Percentiles rank a stretch among this genome's conserved stretches.
phyloP scores from a whole-genome alignment of 2,329 filamentous ascomycete species.

The Domatiomyces catenatus region DNA sequence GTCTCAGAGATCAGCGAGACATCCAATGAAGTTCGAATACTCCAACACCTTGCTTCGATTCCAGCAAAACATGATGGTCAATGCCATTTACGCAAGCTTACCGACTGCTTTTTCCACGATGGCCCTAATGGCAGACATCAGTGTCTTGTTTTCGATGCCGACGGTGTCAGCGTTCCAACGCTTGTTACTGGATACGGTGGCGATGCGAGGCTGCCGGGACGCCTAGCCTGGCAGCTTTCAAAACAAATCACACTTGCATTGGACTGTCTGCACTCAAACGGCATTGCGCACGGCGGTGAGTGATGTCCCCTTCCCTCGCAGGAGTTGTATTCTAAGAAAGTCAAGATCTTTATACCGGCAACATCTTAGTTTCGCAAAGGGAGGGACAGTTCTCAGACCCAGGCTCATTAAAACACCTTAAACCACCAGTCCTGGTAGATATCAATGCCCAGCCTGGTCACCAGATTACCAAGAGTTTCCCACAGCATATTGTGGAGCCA shows the following conservation, averaged over 20 bases:
- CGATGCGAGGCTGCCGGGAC: conserved; percentile 8
- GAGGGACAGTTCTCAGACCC: conserved; percentile 5
- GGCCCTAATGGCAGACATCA: conserved; percentile 17
- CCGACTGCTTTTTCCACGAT: conserved; percentile 12
- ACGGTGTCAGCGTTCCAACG: conserved; percentile 12
- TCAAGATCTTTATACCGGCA: conserved; percentile 11
- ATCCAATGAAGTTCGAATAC: conserved; percentile 6
- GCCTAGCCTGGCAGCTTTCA: conserved; percentile 10
- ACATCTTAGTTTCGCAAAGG: conserved; percentile 9
- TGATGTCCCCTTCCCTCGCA: not conserved
- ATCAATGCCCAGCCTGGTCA: conserved; percentile 3
- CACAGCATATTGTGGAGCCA: conserved; percentile 9
- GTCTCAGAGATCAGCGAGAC: conserved; percentile 5
- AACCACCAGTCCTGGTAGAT: conserved; percentile 4
- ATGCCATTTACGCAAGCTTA: conserved; percentile 4
- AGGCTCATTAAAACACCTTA: conserved; percentile 4
- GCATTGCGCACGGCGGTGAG: conserved; percentile 12
- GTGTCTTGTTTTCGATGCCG: conserved; percentile 15
- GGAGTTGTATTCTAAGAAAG: conserved; percentile 3
- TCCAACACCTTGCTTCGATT: conserved; percentile 5
- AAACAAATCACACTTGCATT: conserved; percentile 12
- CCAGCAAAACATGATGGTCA: conserved; percentile 6
- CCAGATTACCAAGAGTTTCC: conserved; percentile 7
- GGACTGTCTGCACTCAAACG: conserved; percentile 10
- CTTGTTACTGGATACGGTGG: conserved; percentile 6